Percentiles rank a stretch among this genome's conserved stretches.
phyloP scores from a whole-genome alignment of 805 yeast genomes.

The Starmerella etchellsii region DNA sequence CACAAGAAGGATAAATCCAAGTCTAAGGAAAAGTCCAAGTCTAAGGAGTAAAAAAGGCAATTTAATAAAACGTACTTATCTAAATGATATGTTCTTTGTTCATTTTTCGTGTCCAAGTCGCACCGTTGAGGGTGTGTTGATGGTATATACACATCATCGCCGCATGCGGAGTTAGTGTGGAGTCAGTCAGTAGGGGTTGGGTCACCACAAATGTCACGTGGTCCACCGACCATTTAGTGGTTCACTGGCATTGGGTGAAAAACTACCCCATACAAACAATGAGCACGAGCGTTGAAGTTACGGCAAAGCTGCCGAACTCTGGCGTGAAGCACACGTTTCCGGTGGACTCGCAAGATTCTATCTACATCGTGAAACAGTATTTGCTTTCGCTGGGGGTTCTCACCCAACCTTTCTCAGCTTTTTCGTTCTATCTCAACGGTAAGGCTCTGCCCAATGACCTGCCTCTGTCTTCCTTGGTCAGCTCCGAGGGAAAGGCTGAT shows the following conservation, averaged over 20 bases:
- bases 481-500: neutral
- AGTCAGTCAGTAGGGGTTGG: no score
- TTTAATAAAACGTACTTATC: no score
- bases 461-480: constrained; percentile 19
- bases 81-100: no score
- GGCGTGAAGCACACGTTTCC: constrained; percentile 19
- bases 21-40: constrained; percentile 35
- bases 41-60: neutral
- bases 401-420: constrained; percentile 47
- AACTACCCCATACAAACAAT: neutral
- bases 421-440: constrained; percentile 31
- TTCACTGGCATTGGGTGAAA: no score
- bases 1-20: constrained; percentile 22
- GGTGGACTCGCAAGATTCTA: constrained; percentile 32
- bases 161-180: no score
- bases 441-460: constrained; percentile 23
- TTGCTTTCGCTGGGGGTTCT: constrained; percentile 45
- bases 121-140: no score
- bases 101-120: no score
- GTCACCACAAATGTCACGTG: no score
- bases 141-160: no score
- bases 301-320: constrained; percentile 18
- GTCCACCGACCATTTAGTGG: no score
- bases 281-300: constrained; percentile 15
- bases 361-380: constrained; percentile 46